Percentiles rank a stretch among this genome's conserved stretches.
Evolutionary conservation across 352 stramenopile species (phyloP).

Genomic region (Pythium rishiriense): DNA sequence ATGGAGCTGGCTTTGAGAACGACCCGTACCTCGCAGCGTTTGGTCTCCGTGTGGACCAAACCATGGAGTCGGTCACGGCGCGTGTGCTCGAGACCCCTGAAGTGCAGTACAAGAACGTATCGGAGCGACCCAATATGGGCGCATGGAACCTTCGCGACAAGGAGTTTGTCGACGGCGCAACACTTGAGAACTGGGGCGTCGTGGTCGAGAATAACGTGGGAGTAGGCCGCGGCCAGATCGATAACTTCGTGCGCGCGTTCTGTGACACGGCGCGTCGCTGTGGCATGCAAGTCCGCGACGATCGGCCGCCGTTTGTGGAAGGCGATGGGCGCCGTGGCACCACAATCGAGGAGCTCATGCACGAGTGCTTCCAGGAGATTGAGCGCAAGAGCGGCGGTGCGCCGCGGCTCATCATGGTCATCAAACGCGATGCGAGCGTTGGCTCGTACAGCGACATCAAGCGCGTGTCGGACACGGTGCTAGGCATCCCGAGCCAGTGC

Average conservation of each 20-base stretch:
- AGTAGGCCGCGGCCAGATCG: slow-evolving; percentile 18
- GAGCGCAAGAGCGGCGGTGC: slow-evolving; percentile 21
- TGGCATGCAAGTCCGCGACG: slow-evolving; percentile 43
- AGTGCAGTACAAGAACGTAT: slow-evolving; percentile 64
- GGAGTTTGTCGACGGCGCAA: slow-evolving; percentile 55
- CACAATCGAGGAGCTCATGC: slow-evolving; percentile 63
- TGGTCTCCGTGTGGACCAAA: slow-evolving; percentile 55
- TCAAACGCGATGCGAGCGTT: slow-evolving; percentile 28
- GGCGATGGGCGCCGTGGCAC: slow-evolving; percentile 35
- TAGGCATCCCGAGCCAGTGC: slow-evolving; percentile 49
- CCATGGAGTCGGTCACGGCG: slow-evolving; percentile 48
- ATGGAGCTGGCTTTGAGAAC: slow-evolving; percentile 65
- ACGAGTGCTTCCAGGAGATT: slow-evolving; percentile 50
- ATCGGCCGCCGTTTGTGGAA: slow-evolving; percentile 43
- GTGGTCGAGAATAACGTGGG: slow-evolving; percentile 32
- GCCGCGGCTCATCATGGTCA: slow-evolving; percentile 37
- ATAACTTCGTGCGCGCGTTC: slow-evolving; percentile 47
- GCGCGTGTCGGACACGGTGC: slow-evolving; percentile 38
- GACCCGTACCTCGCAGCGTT: slow-evolving; percentile 66
- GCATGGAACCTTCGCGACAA: slow-evolving; percentile 82
- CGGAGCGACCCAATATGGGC: slow-evolving; percentile 55
- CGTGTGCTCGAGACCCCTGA: slow-evolving; percentile 59
- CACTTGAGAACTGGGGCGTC: slow-evolving; percentile 57
- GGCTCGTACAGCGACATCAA: slow-evolving; percentile 42
- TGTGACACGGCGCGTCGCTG: slow-evolving; percentile 37